Percentiles rank a stretch among this genome's conserved stretches.
phyloP scores from a whole-genome alignment of 2,329 filamentous ascomycete species.

The Botryotinia convoluta region DNA sequence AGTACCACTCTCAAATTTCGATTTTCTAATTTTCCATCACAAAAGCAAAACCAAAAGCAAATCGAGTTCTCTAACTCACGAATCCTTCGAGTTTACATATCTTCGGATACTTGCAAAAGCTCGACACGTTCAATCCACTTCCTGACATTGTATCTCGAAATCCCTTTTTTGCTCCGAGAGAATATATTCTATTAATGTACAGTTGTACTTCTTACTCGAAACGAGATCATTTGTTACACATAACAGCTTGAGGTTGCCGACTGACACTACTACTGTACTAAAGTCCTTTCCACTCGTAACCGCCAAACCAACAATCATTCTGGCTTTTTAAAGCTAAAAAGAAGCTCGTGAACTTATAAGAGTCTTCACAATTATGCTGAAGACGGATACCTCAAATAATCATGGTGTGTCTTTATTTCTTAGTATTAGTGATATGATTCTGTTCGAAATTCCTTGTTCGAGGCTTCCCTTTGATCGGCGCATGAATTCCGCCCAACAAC shows the following conservation, averaged over 20 bases:
- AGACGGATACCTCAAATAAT: conserved; percentile 36
- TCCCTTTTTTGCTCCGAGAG: no score
- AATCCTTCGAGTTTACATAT: not conserved
- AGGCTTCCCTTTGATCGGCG: conserved; percentile 21
- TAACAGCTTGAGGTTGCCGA: not conserved
- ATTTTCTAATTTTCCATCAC: conserved; percentile 8
- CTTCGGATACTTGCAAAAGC: not conserved
- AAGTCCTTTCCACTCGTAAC: not conserved
- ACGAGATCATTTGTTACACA: conserved; percentile 1
- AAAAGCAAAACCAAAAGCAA: not conserved
- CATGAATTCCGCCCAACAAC: conserved; percentile 8
- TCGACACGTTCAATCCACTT: not conserved
- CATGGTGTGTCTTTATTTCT: conserved; percentile 30
- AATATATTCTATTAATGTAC: not conserved
- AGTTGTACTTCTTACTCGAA: not conserved
- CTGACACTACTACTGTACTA: not conserved
- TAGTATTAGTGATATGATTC: not conserved
- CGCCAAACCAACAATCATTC: conserved; percentile 7
- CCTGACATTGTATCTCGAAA: not conserved
- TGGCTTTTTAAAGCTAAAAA: not conserved
- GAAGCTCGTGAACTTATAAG: conserved; percentile 3
- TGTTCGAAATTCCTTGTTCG: conserved; percentile 3
- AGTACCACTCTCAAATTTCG: not conserved
- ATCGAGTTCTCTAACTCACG: not conserved
- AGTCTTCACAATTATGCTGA: conserved; percentile 36